A percentile compares a stretch with the other conserved stretches of the same genome.
Conservation (phyloP, 441 rosid genomes). For the Sinapis alba region DNA sequence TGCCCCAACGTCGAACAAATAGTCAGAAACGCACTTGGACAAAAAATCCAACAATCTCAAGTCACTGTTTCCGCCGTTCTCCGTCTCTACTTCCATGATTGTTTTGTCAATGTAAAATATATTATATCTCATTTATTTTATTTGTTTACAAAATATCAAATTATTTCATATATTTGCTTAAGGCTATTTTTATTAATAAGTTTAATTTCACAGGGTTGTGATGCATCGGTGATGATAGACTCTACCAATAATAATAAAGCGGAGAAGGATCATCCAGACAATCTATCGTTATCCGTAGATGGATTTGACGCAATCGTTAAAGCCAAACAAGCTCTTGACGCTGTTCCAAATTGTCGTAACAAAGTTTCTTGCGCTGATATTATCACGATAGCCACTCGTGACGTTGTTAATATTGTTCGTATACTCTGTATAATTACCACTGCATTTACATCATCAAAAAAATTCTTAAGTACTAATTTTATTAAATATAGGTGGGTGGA, state of each 20-base stretch:
- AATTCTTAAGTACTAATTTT: not conserved
- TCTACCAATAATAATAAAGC: constrained; percentile 59
- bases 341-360: constrained; percentile 55
- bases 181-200: not conserved
- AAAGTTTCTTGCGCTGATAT: constrained; percentile 92
- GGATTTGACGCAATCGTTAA: constrained; percentile 86
- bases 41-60: constrained; percentile 58
- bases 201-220: constrained; percentile 61
- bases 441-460: not conserved
- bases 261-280: constrained; percentile 84
- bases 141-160: not conserved
- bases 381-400: constrained; percentile 78
- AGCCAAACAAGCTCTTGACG: constrained; percentile 77
- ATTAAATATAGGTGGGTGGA: constrained; percentile 46
- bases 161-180: not conserved
- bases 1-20: constrained; percentile 77
- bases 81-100: constrained; percentile 89
- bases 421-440: not conserved
- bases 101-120: constrained; percentile 65
- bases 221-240: constrained; percentile 71
- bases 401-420: constrained; percentile 47
- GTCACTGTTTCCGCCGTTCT: constrained; percentile 71
- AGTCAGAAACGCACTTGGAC: constrained; percentile 51
- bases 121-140: not conserved
- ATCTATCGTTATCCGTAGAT: constrained; percentile 77